Percentiles rank a stretch among this genome's conserved stretches.
These are phyloP conservation scores for Chytriomyces sp. DNA, from an alignment of 192 early-diverging fungal genomes.

Conservation along the genomic window DNA sequence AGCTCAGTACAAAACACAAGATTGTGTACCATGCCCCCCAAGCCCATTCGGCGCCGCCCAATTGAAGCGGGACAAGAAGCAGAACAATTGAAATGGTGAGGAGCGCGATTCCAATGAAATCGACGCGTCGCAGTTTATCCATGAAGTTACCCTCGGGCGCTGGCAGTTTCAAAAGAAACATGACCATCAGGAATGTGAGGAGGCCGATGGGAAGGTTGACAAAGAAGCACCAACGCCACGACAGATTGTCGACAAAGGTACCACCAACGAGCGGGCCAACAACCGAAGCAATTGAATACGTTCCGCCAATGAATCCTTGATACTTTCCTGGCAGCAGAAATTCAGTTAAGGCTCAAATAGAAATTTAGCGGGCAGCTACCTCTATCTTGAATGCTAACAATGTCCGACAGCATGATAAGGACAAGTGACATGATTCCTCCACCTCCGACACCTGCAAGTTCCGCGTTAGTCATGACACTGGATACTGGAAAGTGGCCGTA, in stretches of 20 bases:
- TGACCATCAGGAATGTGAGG: slow-evolving; percentile 56
- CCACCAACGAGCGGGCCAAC: slow-evolving; percentile 86
- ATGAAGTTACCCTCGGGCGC: slow-evolving; percentile 44
- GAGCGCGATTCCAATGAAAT: slow-evolving; percentile 61
- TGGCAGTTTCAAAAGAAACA: slow-evolving; percentile 61
- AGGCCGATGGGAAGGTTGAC: slow-evolving; percentile 75
- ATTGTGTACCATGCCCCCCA: slow-evolving; percentile 63
- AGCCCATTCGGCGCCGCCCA: slow-evolving; percentile 70
- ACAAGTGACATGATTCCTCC: slow-evolving; percentile 77
- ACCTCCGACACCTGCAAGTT: slow-evolving; percentile 80
- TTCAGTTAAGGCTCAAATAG: slow-evolving; percentile 74
- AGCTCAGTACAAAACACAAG: slow-evolving; percentile 66
- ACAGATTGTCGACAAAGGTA: slow-evolving; percentile 60
- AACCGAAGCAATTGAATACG: slow-evolving; percentile 73
- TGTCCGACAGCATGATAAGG: slow-evolving; percentile 85
- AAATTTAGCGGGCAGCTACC: slow-evolving; percentile 69
- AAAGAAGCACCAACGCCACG: slow-evolving; percentile 64
- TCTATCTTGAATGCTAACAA: slow-evolving; percentile 76
- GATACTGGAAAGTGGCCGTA: slow-evolving; percentile 61
- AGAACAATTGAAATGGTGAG: slow-evolving; percentile 54
- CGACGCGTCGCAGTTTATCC: slow-evolving; percentile 66
- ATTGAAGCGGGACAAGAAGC: slow-evolving; percentile 68
- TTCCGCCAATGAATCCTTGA: slow-evolving; percentile 76
- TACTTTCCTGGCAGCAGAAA: slow-evolving; percentile 83
- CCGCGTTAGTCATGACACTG: background rate